Evolutionary conservation across 176 grass and related monocot genomes (phyloP).

Genomic region (Themeda triandra): DNA sequence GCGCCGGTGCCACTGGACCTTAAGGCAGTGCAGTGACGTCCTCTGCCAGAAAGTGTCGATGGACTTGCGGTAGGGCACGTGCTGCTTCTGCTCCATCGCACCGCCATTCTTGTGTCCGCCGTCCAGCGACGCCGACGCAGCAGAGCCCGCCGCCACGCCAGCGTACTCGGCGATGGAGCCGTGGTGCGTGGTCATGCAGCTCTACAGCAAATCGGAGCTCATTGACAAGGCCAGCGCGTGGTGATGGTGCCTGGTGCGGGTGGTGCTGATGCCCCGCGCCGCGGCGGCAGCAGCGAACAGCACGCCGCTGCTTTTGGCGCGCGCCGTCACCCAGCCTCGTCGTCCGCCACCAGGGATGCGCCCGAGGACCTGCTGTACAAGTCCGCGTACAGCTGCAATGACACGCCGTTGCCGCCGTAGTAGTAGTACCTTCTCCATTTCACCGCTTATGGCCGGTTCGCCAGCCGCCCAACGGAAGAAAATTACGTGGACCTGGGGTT

Average conservation of each 20-base stretch:
- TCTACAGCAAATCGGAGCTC: conserved; percentile 81
- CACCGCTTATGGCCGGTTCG: too few species aligned
- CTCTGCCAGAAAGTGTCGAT: conserved; percentile 98
- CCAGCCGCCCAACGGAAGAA: too few species aligned
- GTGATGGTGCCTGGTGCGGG: conserved; percentile 57
- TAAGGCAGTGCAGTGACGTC: conserved; percentile 74
- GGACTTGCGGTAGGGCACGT: conserved; percentile 93
- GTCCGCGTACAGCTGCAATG: too few species aligned
- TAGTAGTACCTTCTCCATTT: too few species aligned
- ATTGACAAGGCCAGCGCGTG: conserved; percentile 77
- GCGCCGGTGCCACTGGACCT: too few species aligned
- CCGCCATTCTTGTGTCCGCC: conserved; percentile 65
- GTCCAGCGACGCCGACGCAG: conserved; percentile 17
- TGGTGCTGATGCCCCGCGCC: conserved; percentile 15
- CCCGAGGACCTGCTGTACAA: too few species aligned
- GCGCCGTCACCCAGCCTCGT: conserved; percentile 24
- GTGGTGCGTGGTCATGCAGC: conserved; percentile 48
- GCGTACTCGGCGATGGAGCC: background rate
- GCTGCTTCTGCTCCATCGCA: conserved; percentile 61
- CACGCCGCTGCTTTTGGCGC: background rate
- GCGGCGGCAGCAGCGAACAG: background rate
- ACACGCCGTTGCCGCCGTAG: too few species aligned
- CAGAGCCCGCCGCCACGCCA: background rate
- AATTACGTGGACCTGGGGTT: too few species aligned
- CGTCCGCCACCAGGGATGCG: too few species aligned